A percentile compares a stretch with the other conserved stretches of the same genome.
phyloP scores from a whole-genome alignment of 352 stramenopile genomes.

The Detonula confervacea region DNA sequence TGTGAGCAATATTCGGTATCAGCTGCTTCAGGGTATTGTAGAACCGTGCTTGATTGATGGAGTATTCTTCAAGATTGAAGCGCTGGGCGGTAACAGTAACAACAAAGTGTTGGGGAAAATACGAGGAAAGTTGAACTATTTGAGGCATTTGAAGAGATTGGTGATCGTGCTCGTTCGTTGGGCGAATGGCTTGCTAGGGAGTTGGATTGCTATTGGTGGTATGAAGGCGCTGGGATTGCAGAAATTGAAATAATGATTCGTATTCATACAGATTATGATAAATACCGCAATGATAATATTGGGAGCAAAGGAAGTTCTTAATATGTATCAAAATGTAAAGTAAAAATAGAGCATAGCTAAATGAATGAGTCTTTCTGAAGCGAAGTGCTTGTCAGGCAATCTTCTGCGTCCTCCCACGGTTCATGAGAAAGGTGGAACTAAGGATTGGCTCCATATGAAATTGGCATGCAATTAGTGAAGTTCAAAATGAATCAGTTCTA shows the following conservation, averaged over 20 bases:
- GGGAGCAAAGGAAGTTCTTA: no score
- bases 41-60: conserved; percentile 71
- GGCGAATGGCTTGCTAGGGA: conserved; percentile 74
- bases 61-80: conserved; percentile 45
- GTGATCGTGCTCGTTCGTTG: conserved; percentile 66
- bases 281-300: no score
- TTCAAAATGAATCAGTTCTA: conserved; percentile 11
- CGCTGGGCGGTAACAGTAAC: neutral
- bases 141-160: conserved; percentile 7
- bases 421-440: no score
- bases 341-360: neutral
- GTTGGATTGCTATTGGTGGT: conserved; percentile 75
- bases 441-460: neutral
- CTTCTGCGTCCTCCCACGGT: no score
- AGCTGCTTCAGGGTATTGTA: conserved; percentile 80
- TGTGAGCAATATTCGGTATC: conserved; percentile 82
- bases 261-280: no score
- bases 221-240: conserved; percentile 76
- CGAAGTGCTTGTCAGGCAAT: conserved; percentile 2
- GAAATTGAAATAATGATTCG: conserved; percentile 55
- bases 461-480: no score
- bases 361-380: neutral
- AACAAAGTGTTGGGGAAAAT: conserved; percentile 13
- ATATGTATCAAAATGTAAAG: neutral
- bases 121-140: conserved; percentile 8